Evolutionary conservation across 83 land plant genomes (phyloP).

Genomic region (Picea abies): DNA sequence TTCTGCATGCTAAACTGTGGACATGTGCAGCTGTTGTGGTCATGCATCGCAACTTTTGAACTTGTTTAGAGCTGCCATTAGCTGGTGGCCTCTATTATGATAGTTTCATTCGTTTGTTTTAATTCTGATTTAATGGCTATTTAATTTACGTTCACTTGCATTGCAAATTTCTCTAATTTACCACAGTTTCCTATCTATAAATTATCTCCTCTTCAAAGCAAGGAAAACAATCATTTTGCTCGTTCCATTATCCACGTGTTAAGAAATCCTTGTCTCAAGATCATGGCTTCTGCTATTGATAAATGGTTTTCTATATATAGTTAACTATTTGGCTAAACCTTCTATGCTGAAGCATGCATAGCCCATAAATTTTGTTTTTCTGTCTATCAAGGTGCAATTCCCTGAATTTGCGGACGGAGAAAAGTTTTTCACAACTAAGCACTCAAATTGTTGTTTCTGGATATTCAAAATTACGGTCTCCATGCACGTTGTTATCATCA

Average conservation of each 20-base stretch:
- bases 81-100: not conserved
- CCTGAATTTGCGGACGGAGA: too few relatives aligned
- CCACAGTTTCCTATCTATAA: not conserved
- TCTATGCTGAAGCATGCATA: slow-evolving; percentile 5
- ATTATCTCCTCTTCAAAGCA: not conserved
- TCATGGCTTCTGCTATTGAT: not conserved
- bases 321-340: not conserved
- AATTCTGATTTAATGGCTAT: not conserved
- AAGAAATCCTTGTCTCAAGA: not conserved
- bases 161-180: not conserved
- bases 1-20: not conserved
- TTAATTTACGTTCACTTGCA: not conserved
- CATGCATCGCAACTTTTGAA: not conserved
- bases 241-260: not conserved
- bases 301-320: not conserved
- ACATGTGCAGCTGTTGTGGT: not conserved
- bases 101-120: not conserved
- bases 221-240: not conserved
- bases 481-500: not conserved
- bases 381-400: too few relatives aligned
- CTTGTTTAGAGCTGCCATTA: not conserved
- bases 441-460: too few relatives aligned
- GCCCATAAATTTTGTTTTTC: too few relatives aligned
- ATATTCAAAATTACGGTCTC: too few relatives aligned
- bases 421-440: too few relatives aligned